Evolutionary conservation across 1,284 basidiomycete genomes (phyloP), one percentile per base, ranked within the genome.

Genomic region (Megacollybia platyphylla): DNA sequence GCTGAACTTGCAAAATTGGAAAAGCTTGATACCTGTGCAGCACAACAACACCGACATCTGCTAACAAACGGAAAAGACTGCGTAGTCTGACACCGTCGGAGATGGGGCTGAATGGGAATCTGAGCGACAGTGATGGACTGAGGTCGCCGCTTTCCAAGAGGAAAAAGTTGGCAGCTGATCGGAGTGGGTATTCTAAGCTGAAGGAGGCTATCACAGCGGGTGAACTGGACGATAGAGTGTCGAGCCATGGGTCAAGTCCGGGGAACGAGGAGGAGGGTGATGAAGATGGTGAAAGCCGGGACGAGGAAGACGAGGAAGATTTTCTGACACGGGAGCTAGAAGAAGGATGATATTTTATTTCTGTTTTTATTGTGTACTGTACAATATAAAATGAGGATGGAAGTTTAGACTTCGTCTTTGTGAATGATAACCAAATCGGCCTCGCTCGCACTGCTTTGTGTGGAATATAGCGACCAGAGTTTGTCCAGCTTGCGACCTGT

Each of bases 71-170:
- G 44, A 85, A 86, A 59, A 76, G 84, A 13, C 51, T 77, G 49
- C 71, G 82, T 35, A 86, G 83, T 53, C 50, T 73, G 17, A 87
- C 83, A 10, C 81, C 83, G 1, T 79, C 76, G 1, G 78, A 80
- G 20, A 55, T 56, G 28, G 66, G 67, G 39, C 46, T 56, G 42
- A 64, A 64, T 44, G 57, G 60, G 9, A 51, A 50, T 17, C 15
- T 15, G 15, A 15, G 15, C 15, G 15, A 15, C 15, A 52, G 54
- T 38, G 57, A 62, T 38, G 44, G 57, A 13, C 59, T 78, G 28
- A 67, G 77, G 7, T 87, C 84, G 2, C 84, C 83, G 1, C 64
- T 86, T 30, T 73, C 82, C 20, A 87, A 87, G 59, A 74, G 83
- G 55, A 86, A 83, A 64, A 83, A 77, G 57, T 51, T 86, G 40